Evolutionary conservation across 2,329 filamentous ascomycete genomes (phyloP).

Genomic region (Arachnopeziza araneosa): DNA sequence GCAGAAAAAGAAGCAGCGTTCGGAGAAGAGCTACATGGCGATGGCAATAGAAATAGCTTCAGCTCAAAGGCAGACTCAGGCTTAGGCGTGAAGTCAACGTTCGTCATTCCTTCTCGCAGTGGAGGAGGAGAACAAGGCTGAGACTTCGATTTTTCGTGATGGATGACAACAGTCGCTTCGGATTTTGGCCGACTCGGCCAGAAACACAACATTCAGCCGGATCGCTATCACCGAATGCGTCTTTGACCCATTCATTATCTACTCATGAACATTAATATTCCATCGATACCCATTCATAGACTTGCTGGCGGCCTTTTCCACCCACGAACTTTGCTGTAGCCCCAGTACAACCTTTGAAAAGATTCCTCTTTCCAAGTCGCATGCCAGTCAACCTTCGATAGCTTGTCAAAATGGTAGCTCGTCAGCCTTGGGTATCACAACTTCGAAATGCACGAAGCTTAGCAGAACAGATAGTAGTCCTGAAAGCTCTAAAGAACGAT

Average conservation of each 20-base stretch:
- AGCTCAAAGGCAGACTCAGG: not conserved
- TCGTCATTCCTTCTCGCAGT: not conserved
- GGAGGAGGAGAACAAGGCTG: not conserved
- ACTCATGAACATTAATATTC: not conserved
- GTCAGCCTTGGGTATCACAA: slow-evolving; percentile 49
- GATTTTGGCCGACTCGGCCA: not conserved
- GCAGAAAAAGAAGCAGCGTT: not conserved
- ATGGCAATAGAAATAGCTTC: not conserved
- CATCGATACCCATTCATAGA: not conserved
- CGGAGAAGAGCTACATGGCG: not conserved
- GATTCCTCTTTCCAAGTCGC: not conserved
- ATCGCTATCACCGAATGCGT: not conserved
- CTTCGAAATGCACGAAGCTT: slow-evolving; percentile 48
- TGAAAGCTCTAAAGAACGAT: slow-evolving; percentile 79
- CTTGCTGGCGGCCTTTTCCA: not conserved
- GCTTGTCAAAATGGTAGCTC: slow-evolving; percentile 15
- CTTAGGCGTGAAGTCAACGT: no score
- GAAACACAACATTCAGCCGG: not conserved
- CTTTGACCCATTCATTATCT: not conserved
- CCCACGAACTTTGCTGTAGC: not conserved
- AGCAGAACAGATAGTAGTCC: slow-evolving; percentile 50
- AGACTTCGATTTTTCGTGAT: not conserved
- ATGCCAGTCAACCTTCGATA: slow-evolving; percentile 1
- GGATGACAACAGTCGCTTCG: not conserved
- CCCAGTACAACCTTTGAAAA: not conserved